Base-by-base conservation (phyloP, 108 stramenopile species). In the Nitzschia sp. region DNA sequence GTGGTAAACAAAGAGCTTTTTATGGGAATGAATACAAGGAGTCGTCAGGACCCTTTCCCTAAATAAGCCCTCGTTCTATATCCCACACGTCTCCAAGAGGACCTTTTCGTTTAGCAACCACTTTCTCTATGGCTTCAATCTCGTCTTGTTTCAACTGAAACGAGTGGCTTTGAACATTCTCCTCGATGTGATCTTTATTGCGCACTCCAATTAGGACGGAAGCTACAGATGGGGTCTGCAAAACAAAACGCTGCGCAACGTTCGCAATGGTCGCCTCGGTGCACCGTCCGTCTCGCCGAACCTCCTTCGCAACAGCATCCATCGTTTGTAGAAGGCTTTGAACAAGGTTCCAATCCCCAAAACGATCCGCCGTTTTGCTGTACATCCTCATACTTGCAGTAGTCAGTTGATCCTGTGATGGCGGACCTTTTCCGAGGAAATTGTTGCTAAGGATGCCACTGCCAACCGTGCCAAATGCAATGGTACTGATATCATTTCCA, bases 301-400 rank as follows among this genome's bases (percentile, higher is more conserved):
- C 73, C 23, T 68, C 36, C 45, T 63, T 47, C 22, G 80, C 73
- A 66, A 85, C 63, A 9, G 45, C 63, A 35, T 85, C 66, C 79
- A 85, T 80, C 11, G 74, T 76, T 25, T 63, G 54, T 32, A 85
- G 66, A 2, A 85, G 53, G 31, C 81, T 77, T 62, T 85, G 80
- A 11, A 85, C 80, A 26, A 85, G 59, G 19, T 61, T 73, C 84
- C 84, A 85, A 31, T 65, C 53, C 2, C 84, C 84, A 35, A 85
- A 85, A 28, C 80, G 55, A 9, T 22, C 55, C 9, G 80, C 80
- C 3, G 80, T 85, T 11, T 57, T 66, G 26, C 66, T 68, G 69
- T 85, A 85, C 80, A 80, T 76, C 38, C 84, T 35, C 77, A 85
- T 67, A 68, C 72, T 75, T 26, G 73, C 64, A 0, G 77, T 80